These are phyloP conservation scores for Rosa chinensis DNA, from an alignment of 306 rosid species.

Conservation along the genomic window DNA sequence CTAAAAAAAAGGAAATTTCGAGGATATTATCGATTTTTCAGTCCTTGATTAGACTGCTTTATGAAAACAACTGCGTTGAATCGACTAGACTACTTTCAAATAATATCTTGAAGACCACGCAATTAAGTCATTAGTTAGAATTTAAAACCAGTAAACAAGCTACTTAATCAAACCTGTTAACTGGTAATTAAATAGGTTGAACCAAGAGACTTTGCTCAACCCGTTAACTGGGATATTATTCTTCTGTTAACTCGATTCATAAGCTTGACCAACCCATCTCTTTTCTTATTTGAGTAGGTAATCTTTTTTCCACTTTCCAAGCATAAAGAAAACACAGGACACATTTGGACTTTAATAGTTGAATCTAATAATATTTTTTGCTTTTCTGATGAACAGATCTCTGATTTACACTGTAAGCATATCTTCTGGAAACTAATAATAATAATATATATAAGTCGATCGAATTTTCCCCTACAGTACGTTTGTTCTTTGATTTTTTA, in stretches of 20 bases:
- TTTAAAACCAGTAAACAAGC: neutral
- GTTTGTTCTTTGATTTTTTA: neutral
- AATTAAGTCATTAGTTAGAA: neutral
- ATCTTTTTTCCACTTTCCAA: neutral
- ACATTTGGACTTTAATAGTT: conserved; percentile 9
- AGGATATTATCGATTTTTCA: too few species aligned
- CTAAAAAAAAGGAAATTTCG: too few species aligned
- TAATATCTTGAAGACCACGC: neutral
- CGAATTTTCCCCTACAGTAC: neutral
- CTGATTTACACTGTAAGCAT: neutral
- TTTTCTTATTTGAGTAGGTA: neutral
- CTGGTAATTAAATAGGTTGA: neutral
- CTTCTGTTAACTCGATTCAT: neutral
- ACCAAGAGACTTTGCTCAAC: neutral
- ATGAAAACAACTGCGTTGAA: neutral
- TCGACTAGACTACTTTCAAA: neutral
- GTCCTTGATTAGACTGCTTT: neutral
- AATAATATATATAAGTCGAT: neutral
- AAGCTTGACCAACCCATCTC: neutral
- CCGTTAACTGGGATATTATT: neutral
- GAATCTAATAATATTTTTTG: neutral
- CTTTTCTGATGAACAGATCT: neutral
- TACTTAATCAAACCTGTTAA: neutral
- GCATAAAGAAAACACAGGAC: neutral
- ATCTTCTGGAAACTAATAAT: neutral